Conservation (phyloP, 2,329 filamentous ascomycete species). For the Penicillium aurantiogriseum region DNA sequence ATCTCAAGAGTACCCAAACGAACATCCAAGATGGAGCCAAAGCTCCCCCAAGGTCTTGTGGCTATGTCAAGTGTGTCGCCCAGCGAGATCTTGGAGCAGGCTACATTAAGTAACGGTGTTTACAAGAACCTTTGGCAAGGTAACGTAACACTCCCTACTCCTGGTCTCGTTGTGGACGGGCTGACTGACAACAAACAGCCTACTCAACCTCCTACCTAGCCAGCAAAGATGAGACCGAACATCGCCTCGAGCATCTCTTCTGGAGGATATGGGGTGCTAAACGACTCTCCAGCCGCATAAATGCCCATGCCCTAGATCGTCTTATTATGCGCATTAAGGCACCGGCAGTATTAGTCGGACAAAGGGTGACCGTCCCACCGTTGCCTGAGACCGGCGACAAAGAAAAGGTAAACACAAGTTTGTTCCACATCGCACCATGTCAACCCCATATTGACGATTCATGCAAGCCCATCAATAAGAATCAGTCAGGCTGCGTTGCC, state of each 20-base stretch:
- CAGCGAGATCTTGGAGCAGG: conserved; percentile 37
- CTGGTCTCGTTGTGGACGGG: neutral
- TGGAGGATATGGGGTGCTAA: conserved; percentile 52
- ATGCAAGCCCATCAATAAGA: neutral
- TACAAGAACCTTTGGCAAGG: conserved; percentile 51
- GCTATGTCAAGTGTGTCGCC: conserved; percentile 39
- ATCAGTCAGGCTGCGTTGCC: neutral
- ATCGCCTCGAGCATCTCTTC: conserved; percentile 53
- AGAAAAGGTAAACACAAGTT: neutral
- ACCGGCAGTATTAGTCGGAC: conserved; percentile 15
- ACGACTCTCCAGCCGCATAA: conserved; percentile 37
- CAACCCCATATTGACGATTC: neutral
- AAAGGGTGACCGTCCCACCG: neutral
- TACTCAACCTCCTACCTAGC: conserved; percentile 48
- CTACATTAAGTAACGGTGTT: conserved; percentile 40
- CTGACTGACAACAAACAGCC: conserved; percentile 32
- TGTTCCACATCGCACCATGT: neutral
- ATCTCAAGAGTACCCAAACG: neutral
- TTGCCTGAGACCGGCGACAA: neutral
- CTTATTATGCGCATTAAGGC: conserved; percentile 48
- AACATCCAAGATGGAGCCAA: conserved; percentile 35
- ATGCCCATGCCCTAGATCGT: conserved; percentile 40
- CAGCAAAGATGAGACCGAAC: conserved; percentile 41
- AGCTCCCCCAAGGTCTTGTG: conserved; percentile 44
- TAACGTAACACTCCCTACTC: conserved; percentile 22